These are phyloP conservation scores for Colletotrichum agaves DNA, from an alignment of 2,329 filamentous ascomycete species.

Conservation along the genomic window DNA sequence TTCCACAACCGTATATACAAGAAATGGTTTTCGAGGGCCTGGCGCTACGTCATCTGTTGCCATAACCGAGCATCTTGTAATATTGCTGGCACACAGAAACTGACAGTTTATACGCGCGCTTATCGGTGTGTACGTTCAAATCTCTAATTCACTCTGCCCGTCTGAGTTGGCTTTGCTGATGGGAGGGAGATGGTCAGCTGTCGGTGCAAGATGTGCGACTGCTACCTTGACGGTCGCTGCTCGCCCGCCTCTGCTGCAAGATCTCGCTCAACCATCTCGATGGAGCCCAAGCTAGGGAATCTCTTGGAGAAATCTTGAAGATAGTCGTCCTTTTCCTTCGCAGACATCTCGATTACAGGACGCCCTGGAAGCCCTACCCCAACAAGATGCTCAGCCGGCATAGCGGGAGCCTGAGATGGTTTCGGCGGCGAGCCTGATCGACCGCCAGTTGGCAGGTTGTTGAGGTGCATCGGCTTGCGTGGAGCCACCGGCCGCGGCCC, in stretches of 20 bases:
- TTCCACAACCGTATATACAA: slow-evolving; percentile 25
- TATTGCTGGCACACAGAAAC: slow-evolving; percentile 2
- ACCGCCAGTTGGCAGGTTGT: slow-evolving; percentile 61
- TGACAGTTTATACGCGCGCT: slow-evolving; percentile 26
- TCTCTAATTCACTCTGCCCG: slow-evolving; percentile 13
- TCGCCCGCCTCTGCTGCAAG: slow-evolving; percentile 52
- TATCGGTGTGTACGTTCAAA: slow-evolving; percentile 23
- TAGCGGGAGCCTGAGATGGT: slow-evolving; percentile 41
- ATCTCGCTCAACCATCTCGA: slow-evolving; percentile 89
- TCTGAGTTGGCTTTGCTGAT: background rate
- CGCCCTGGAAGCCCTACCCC: slow-evolving; percentile 59
- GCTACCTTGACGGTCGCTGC: slow-evolving; percentile 21
- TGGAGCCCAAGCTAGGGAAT: slow-evolving; percentile 84
- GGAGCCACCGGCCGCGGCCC: slow-evolving; percentile 62
- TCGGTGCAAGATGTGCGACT: background rate
- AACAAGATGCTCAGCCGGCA: slow-evolving; percentile 52
- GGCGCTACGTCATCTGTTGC: background rate
- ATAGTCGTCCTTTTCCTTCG: slow-evolving; percentile 73
- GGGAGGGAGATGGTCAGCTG: background rate
- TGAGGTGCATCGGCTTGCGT: slow-evolving; percentile 71
- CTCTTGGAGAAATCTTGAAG: slow-evolving; percentile 80
- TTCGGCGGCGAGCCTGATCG: slow-evolving; percentile 59
- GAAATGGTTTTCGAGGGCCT: background rate
- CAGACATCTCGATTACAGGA: slow-evolving; percentile 64
- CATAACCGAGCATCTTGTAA: background rate